Evolutionary conservation across 2,329 filamentous ascomycete species (phyloP), one percentile per base, ranked within the genome.

Genomic region (Aspergillus hiratsukae): DNA sequence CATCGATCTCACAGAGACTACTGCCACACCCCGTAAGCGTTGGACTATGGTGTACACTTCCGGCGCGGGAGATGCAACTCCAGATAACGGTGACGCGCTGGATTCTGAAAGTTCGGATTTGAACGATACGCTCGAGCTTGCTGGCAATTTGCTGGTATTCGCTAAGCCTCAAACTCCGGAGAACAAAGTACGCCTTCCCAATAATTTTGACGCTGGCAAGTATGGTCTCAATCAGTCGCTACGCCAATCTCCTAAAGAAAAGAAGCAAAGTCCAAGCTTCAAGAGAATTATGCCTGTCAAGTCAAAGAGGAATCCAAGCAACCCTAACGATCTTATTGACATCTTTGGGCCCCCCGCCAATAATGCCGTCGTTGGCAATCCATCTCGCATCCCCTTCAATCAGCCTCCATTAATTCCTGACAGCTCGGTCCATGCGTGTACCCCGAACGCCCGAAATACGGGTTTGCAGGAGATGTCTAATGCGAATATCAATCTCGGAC

Each of bases 351-450:
- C 59, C 17, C 56, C 59, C 17, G 54, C 28, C 4, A 45, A 43
- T 37, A 45, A 35, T 28, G 46, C 19, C 10, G 45, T 29, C 1
- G 17, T 41, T 17, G 57, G 29, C n/a, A 5, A 27, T 19, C 58
- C 56, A 5, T 52, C 52, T 5, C 19, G 25, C 3, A n/a, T 66
- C 10, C 52, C 51, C 25, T 60, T 62, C 17, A 41, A 63, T 29
- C 63, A 63, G 25, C 61, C 66, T 8, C 59, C 62, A 8, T 51
- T 66, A 23, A 52, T 64, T 37, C 65, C 66, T 2, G 10, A 55
- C 21, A 57, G 25, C 2, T 19, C 50, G 8, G 23, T 19, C 7
- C 28, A 43, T 11, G 50, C 25, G 11, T 46, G 3, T 23, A 45
- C 19, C 17, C n/a, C 19, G 40, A 48, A 45, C 27, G n/a, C 7